Evolutionary conservation across 2,329 filamentous ascomycete species (phyloP).

Genomic region (Sphaerulina vaccinii): DNA sequence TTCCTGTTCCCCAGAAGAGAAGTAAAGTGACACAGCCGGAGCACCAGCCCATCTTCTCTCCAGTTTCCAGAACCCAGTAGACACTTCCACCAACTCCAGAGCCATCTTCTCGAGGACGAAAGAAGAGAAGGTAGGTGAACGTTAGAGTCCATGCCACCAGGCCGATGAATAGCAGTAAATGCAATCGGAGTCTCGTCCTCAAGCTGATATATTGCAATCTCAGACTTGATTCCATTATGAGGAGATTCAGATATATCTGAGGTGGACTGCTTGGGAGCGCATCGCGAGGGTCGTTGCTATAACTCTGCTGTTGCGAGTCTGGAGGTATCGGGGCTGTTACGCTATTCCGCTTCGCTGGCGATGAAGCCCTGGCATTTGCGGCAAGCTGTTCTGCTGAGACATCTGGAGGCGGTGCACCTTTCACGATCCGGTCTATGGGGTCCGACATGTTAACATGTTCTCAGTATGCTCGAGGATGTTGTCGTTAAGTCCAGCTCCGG

Average conservation of each 20-base stretch:
- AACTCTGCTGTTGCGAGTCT: slow-evolving; percentile 24
- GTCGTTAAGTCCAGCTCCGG: not conserved
- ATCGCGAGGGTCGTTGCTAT: slow-evolving; percentile 67
- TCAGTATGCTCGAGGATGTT: not conserved
- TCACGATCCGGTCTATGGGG: slow-evolving; percentile 79
- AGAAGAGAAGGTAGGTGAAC: slow-evolving; percentile 87
- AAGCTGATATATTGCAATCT: slow-evolving; percentile 90
- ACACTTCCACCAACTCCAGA: slow-evolving; percentile 86
- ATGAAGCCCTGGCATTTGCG: slow-evolving; percentile 35
- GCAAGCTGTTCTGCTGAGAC: slow-evolving; percentile 47
- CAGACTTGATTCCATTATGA: slow-evolving; percentile 92
- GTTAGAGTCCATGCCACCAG: slow-evolving; percentile 77
- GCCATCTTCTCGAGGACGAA: slow-evolving; percentile 94
- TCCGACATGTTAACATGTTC: slow-evolving; percentile 24
- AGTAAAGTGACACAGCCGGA: slow-evolving; percentile 83
- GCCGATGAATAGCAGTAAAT: slow-evolving; percentile 85
- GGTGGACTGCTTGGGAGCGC: slow-evolving; percentile 85
- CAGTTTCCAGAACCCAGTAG: slow-evolving; percentile 92
- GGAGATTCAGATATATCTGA: slow-evolving; percentile 96
- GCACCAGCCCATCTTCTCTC: slow-evolving; percentile 87
- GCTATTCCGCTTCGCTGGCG: slow-evolving; percentile 43
- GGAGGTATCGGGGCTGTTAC: slow-evolving; percentile 41
- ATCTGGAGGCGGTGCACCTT: slow-evolving; percentile 73
- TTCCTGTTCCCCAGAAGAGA: slow-evolving; percentile 89
- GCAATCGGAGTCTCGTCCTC: slow-evolving; percentile 81